Percentiles rank a stretch among this genome's conserved stretches.
Evolutionary conservation across 495 filamentous ascomycete species (phyloP).

Genomic region (Penicillium herquei): DNA sequence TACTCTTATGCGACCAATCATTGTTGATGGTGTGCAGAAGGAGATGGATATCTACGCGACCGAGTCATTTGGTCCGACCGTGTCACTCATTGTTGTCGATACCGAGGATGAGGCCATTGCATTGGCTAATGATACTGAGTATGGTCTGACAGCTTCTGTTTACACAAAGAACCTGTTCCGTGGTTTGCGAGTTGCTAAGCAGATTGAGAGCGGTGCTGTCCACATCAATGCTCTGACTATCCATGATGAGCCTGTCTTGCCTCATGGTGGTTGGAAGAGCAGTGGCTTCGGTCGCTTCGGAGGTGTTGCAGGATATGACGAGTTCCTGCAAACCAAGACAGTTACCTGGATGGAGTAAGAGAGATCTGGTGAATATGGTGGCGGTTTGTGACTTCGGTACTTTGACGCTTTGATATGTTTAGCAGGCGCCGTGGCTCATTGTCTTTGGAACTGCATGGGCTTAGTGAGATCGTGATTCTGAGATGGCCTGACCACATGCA

Average conservation of each 20-base stretch:
- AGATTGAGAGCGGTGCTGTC: slow-evolving; percentile 62
- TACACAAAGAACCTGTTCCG: slow-evolving; percentile 50
- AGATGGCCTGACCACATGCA: too few species aligned
- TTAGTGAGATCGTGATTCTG: too few species aligned
- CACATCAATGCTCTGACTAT: slow-evolving; percentile 87
- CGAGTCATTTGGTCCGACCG: slow-evolving; percentile 82
- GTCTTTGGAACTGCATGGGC: not conserved
- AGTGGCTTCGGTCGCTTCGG: slow-evolving; percentile 78
- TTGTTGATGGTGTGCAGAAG: slow-evolving; percentile 66
- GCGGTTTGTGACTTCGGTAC: not conserved
- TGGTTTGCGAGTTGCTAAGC: slow-evolving; percentile 45
- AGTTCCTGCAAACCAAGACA: slow-evolving; percentile 84
- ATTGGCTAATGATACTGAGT: slow-evolving; percentile 53
- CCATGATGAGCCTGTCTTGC: slow-evolving; percentile 76
- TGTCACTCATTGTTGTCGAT: slow-evolving; percentile 51
- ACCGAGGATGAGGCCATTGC: slow-evolving; percentile 48
- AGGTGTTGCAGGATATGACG: slow-evolving; percentile 55
- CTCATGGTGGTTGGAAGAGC: slow-evolving; percentile 84
- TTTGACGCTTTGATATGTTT: not conserved
- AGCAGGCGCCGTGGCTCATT: slow-evolving; percentile 4
- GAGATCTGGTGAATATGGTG: not conserved
- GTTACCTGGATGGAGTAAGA: slow-evolving; percentile 61
- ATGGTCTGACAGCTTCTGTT: slow-evolving; percentile 48
- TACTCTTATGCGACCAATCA: slow-evolving; percentile 67
- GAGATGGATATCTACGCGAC: slow-evolving; percentile 81